Evolutionary conservation across 805 yeast genomes (phyloP).

Genomic region (Suhomyces vadensis): DNA sequence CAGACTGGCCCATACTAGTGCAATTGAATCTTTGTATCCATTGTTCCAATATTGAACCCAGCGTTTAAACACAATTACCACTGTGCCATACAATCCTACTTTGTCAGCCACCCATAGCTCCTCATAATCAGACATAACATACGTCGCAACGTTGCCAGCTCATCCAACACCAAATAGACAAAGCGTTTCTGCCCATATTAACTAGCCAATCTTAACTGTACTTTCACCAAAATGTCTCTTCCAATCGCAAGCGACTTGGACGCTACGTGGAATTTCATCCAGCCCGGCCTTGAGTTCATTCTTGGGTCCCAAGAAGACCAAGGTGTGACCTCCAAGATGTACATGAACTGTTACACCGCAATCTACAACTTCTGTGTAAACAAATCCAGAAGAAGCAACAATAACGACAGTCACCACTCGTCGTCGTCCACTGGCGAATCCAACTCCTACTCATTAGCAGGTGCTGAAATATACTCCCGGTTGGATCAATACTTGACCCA

Average conservation of each 20-base stretch:
- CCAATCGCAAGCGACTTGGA: conserved; percentile 63
- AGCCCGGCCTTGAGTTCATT: conserved; percentile 71
- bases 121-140: too few relatives aligned
- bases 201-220: too few relatives aligned
- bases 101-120: too few relatives aligned
- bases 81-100: too few relatives aligned
- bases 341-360: conserved; percentile 89
- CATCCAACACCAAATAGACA: too few relatives aligned
- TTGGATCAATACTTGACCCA: conserved; percentile 63
- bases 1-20: too few relatives aligned
- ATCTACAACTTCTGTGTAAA: conserved; percentile 91
- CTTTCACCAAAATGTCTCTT: conserved; percentile 31
- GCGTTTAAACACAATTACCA: too few relatives aligned
- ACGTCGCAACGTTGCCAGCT: too few relatives aligned
- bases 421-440: conserved; percentile 19
- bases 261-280: conserved; percentile 76
- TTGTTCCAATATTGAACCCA: too few relatives aligned
- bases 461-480: conserved; percentile 82
- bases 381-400: conserved; percentile 51
- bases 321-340: conserved; percentile 67
- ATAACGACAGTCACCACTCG: conserved; percentile 13
- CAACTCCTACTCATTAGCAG: conserved; percentile 60
- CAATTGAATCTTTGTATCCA: too few relatives aligned
- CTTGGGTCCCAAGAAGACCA: conserved; percentile 68
- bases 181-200: too few relatives aligned